Conservation (phyloP, 169 alveolate genomes). For the Plasmodium ovale region DNA sequence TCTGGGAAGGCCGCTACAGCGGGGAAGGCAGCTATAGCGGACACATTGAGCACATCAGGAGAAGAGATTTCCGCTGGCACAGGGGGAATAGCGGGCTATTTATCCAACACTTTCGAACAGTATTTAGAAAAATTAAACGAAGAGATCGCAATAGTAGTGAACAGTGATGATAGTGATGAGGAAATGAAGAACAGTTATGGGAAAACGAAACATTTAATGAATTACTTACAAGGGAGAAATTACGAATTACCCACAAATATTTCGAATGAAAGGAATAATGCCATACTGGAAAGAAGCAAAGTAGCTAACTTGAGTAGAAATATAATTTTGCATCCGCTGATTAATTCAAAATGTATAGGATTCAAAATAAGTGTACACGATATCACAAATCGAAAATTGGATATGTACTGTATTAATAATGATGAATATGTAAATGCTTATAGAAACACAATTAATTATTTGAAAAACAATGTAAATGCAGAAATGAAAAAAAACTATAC, state of each 20-base stretch:
- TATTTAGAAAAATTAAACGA: constrained; percentile 48
- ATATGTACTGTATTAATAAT: constrained; percentile 66
- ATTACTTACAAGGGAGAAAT: constrained; percentile 50
- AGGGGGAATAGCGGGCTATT: neutral
- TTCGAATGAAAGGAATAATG: neutral
- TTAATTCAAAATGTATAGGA: constrained; percentile 68
- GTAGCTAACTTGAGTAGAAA: constrained; percentile 26
- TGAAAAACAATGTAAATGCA: constrained; percentile 35
- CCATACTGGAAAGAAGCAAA: constrained; percentile 27
- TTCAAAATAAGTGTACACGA: constrained; percentile 60
- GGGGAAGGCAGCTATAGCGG: too few relatives aligned
- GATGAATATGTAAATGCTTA: constrained; percentile 62
- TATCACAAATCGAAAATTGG: constrained; percentile 46
- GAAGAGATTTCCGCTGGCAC: neutral
- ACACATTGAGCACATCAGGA: too few relatives aligned
- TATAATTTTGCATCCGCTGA: constrained; percentile 56
- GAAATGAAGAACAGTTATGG: constrained; percentile 22
- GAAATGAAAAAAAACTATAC: constrained; percentile 35
- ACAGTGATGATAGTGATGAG: constrained; percentile 77
- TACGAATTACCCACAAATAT: neutral
- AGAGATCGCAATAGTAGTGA: constrained; percentile 45
- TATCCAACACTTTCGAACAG: constrained; percentile 6
- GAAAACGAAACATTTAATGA: constrained; percentile 34
- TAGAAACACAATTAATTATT: constrained; percentile 55
- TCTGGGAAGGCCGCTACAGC: too few relatives aligned